Evolutionary conservation across 441 rosid genomes (phyloP).

Genomic region (Populus hybrid): DNA sequence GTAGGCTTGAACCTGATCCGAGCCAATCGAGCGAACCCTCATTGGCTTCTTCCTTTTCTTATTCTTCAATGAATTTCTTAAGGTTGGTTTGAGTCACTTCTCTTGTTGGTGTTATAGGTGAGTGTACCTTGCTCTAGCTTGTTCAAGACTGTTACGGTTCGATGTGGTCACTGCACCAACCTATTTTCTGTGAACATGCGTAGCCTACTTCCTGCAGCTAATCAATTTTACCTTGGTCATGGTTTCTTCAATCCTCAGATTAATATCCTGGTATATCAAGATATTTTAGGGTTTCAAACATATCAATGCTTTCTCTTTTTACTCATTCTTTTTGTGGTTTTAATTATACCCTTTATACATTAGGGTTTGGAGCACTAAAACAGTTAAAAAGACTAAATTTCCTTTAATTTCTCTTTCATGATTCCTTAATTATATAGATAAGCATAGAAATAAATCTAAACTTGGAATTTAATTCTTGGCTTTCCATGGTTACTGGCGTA

Average conservation of each 20-base stretch:
- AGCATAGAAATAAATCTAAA: not conserved
- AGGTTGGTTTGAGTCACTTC: not conserved
- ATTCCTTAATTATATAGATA: not conserved
- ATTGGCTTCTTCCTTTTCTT: not conserved
- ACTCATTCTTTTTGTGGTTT: not conserved
- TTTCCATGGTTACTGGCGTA: not conserved
- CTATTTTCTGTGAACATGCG: constrained; percentile 76
- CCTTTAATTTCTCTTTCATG: not conserved
- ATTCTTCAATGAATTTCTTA: not conserved
- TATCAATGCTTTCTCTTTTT: not conserved
- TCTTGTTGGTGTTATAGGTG: constrained; percentile 43
- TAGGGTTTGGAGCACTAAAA: constrained; percentile 7
- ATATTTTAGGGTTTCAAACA: constrained; percentile 1
- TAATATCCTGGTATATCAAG: constrained; percentile 53
- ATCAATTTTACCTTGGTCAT: constrained; percentile 73
- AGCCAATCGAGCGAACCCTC: not conserved
- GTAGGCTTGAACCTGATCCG: constrained; percentile 1
- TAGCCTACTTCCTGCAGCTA: constrained; percentile 56
- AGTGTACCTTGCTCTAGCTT: constrained; percentile 91
- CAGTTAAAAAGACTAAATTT: not conserved
- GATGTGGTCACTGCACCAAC: constrained; percentile 95
- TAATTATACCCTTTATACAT: not conserved
- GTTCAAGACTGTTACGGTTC: constrained; percentile 89
- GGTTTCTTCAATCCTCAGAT: constrained; percentile 57
- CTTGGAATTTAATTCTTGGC: not conserved